Evolutionary conservation across 768 basidiomycete genomes (phyloP).

Genomic region (Hypholoma fasciculare): DNA sequence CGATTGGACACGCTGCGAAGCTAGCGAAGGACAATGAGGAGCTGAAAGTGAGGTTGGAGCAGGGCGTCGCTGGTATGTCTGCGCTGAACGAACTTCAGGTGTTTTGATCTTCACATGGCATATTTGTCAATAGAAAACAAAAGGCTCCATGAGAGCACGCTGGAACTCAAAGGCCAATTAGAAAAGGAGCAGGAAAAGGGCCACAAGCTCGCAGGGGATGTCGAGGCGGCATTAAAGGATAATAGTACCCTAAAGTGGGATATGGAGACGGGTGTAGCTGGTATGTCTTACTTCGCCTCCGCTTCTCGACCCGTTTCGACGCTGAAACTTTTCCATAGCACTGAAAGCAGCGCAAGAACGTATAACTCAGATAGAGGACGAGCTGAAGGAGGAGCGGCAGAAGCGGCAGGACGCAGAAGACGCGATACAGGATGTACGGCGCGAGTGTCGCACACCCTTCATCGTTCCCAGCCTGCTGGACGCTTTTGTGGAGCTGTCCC

Average conservation of each 20-base stretch:
- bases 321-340: background rate
- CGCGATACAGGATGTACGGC: conserved; percentile 44
- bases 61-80: too few relatives aligned
- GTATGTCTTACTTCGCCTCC: background rate
- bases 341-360: conserved; percentile 4
- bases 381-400: conserved; percentile 36
- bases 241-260: background rate
- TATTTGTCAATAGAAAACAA: too few relatives aligned
- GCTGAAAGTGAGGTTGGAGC: too few relatives aligned
- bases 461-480: conserved; percentile 57
- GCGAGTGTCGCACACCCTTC: conserved; percentile 54
- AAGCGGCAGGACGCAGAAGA: conserved; percentile 43
- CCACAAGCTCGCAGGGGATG: background rate
- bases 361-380: conserved; percentile 28
- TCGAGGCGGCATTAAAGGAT: background rate
- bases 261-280: background rate
- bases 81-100: too few relatives aligned
- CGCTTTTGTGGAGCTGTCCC: conserved; percentile 51
- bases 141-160: too few relatives aligned
- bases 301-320: background rate
- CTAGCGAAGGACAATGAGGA: too few relatives aligned
- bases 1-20: too few relatives aligned
- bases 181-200: background rate
- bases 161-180: too few relatives aligned
- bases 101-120: too few relatives aligned